Base-by-base conservation (phyloP, 495 filamentous ascomycete species). In the Podospora tetraspora region DNA sequence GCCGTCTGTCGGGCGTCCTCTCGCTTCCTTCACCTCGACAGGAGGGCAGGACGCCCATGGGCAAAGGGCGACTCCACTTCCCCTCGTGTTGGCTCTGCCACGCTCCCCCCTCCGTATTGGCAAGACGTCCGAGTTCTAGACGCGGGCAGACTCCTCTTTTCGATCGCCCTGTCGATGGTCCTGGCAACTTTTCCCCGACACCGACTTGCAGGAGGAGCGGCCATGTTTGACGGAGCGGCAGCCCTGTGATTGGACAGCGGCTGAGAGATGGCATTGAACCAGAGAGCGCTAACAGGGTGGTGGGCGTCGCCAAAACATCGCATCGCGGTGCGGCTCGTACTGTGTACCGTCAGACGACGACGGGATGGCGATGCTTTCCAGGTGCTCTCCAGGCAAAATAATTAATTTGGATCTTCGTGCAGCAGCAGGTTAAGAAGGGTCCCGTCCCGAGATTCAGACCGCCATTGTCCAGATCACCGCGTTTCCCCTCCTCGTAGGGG, bases 231-330 rank as follows among this genome's bases (percentile, higher is more conserved):
- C 24, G 63, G 66, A 60, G 69, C 34, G 21, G 67, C 63, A 57
- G 57, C 37, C 64, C 57, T 61, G 56, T 70, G 69, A 77, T 77
- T 79, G 76, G 76, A 13, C 59, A 29, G 63, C 29, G 32, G 43
- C 61, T 65, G 63, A 73, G 71, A 60, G 66, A 71, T 71, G 69
- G 73, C 69, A 79, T 79, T 79, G 77, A 77, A 68, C 72, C 68
- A 69, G 68, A 68, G 69, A 75, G 70, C 79, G 79, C 79, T 80
- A 71, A 75, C 77, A 77, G 72, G 78, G 75, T 43, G 60, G 43
- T 65, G 66, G 19, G 60, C 70, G 66, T 70, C 68, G 69, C 68
- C 68, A 65, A 68, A 70, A 68, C 69, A 34, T 64, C 1, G 29
- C 34, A 43, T 43, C 67, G 69, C 66, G 59, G 43, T n/a, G 43